Evolutionary conservation across 192 early-diverging fungal genomes (phyloP).

Genomic region (Powellomyces hirtus): DNA sequence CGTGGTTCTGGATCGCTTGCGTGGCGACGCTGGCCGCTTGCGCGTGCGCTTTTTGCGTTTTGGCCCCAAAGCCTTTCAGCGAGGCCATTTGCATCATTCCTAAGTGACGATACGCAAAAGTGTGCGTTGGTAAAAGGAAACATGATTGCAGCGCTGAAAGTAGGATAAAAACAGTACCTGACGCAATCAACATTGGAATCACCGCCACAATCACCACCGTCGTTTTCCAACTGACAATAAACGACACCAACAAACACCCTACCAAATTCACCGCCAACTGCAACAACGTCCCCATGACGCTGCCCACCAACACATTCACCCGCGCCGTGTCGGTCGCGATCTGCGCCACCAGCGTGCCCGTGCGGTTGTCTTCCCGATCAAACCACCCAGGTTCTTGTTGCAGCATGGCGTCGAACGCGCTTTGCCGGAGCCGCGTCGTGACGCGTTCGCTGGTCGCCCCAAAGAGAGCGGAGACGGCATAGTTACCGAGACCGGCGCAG

Average conservation of each 20-base stretch:
- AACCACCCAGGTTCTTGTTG: constrained; percentile 52
- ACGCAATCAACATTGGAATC: constrained; percentile 63
- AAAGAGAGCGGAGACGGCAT: constrained; percentile 46
- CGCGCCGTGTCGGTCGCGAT: constrained; percentile 73
- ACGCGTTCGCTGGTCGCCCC: constrained; percentile 31
- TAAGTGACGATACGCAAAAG: too few species aligned
- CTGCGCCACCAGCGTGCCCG: constrained; percentile 72
- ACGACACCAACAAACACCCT: constrained; percentile 60
- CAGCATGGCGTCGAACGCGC: constrained; percentile 41
- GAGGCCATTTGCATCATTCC: constrained; percentile 51
- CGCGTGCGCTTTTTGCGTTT: constrained; percentile 66
- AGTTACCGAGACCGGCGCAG: constrained; percentile 56
- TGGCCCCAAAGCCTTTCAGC: constrained; percentile 52
- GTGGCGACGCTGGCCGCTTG: constrained; percentile 66
- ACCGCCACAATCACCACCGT: constrained; percentile 65
- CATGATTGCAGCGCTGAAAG: too few species aligned
- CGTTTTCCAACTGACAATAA: constrained; percentile 73
- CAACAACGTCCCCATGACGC: constrained; percentile 51
- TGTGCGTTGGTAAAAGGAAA: too few species aligned
- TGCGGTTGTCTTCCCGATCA: constrained; percentile 60
- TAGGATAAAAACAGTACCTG: constrained; percentile 35
- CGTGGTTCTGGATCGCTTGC: constrained; percentile 79
- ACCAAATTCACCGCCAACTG: constrained; percentile 42
- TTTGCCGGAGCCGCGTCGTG: constrained; percentile 35
- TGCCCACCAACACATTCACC: constrained; percentile 55